These are phyloP conservation scores for Heritiera fomes DNA, from an alignment of 345 rosid species.

Conservation along the genomic window DNA sequence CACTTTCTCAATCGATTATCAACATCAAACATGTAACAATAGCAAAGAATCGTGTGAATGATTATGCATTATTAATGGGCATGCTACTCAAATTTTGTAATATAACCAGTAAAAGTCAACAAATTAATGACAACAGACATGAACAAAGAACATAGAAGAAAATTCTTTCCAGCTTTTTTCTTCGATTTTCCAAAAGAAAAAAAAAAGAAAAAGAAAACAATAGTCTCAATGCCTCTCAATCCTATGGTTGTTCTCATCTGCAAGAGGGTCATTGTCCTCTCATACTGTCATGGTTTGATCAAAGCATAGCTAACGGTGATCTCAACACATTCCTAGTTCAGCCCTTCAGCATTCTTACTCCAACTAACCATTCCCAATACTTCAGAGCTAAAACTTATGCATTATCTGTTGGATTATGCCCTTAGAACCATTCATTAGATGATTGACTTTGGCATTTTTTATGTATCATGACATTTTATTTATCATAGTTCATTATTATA, in stretches of 20 bases:
- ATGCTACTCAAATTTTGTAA: slow-evolving; percentile 2
- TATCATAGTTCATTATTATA: too few relatives aligned
- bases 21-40: background rate
- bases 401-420: too few relatives aligned
- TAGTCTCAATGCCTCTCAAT: slow-evolving; percentile 11
- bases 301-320: background rate
- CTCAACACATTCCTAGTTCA: slow-evolving; percentile 11
- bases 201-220: background rate
- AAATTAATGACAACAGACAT: background rate
- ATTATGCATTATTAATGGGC: background rate
- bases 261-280: background rate
- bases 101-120: background rate
- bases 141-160: background rate
- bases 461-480: too few relatives aligned
- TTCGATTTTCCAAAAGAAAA: background rate
- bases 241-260: background rate
- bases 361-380: background rate
- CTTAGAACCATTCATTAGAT: too few relatives aligned
- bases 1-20: background rate
- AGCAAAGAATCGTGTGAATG: slow-evolving; percentile 3
- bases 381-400: background rate
- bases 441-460: too few relatives aligned
- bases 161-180: background rate
- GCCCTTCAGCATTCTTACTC: slow-evolving; percentile 1
- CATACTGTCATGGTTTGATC: background rate